Conservation (phyloP, 805 yeast genomes). For the Wickerhamiella vanderwaltii region DNA sequence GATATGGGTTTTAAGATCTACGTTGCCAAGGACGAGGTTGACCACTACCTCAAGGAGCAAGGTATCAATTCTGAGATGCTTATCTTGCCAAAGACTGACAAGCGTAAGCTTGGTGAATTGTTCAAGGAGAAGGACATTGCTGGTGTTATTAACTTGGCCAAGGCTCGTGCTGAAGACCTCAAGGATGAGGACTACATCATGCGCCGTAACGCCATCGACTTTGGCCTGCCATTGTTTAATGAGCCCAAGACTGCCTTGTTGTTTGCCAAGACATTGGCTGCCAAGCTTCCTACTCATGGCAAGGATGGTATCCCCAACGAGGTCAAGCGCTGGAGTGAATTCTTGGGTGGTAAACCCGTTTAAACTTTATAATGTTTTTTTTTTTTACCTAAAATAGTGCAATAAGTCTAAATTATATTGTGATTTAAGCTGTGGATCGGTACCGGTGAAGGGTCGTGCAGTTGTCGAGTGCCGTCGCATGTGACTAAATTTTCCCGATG, state of each 20-base stretch:
- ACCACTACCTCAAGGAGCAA: constrained; percentile 45
- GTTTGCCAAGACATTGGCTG: constrained; percentile 72
- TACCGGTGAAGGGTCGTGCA: no score
- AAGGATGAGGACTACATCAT: constrained; percentile 87
- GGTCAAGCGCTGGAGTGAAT: constrained; percentile 94
- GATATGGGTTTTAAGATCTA: constrained; percentile 72
- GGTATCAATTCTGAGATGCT: constrained; percentile 46
- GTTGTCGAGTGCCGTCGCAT: no score
- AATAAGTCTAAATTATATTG: no score
- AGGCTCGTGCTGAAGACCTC: constrained; percentile 73
- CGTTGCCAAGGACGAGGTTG: constrained; percentile 63
- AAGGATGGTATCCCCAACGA: constrained; percentile 57
- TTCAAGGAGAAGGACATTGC: constrained; percentile 77
- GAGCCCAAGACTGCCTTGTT: constrained; percentile 88
- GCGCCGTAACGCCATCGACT: constrained; percentile 99
- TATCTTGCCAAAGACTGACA: constrained; percentile 86
- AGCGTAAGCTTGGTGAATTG: constrained; percentile 84
- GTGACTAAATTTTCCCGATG: no score
- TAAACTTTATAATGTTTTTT: no score
- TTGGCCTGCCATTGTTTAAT: constrained; percentile 89
- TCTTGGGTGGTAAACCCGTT: constrained; percentile 86
- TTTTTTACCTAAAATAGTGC: not conserved
- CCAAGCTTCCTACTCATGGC: constrained; percentile 48
- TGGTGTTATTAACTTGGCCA: constrained; percentile 86
- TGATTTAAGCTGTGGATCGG: no score